Evolutionary conservation across 139 green algal genomes (phyloP), one percentile per base, ranked within the genome.

Genomic region (Desmodesmus armatus): DNA sequence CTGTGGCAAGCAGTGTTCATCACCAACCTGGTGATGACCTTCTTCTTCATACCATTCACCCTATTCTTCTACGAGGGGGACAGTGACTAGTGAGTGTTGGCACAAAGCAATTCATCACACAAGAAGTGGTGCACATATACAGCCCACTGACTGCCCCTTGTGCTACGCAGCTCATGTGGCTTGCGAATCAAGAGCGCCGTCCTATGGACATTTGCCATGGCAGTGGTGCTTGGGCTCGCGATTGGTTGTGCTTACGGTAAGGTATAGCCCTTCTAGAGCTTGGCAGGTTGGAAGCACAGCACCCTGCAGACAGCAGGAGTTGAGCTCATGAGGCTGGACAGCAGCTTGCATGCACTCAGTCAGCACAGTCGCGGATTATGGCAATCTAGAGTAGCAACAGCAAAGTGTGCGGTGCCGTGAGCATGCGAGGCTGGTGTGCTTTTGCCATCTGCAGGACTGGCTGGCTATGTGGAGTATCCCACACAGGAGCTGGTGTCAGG

Each of bases 51-150:
- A 58, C 97, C 97, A 19, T 99, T 99, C 91, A 93, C 94, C 25
- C 88, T 99, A 31, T 99, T 99, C 87, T 99, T 96, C 90, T 99
- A 99, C 74, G 97, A 99, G 89, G 94, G 90, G 0, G 97, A 99
- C 89, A 93, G 87, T 41, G 97, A 99, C 13, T 92, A 91, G 94
- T 98, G 51, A 86, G 80, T 35, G 51, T 55, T 55, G 47, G 9
- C 13, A 21, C 47, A 55, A 13, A 21, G 7, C 9, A 7, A 55
- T 55, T 55, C 47, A 55, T 21, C 47, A 55, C 7, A 7, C 7
- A 7, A 55, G 13, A 21, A 55, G 47, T 55, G 47, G 7, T 55
- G 47, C 47, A 55, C 47, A 55, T 21, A 13, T 13, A 21, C 7
- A 55, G 47, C 47, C 47, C 47, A 55, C 13, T 55, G 47, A 21